Evolutionary conservation across 345 rosid genomes (phyloP).

Genomic region (Rhodamnia rubescens): DNA sequence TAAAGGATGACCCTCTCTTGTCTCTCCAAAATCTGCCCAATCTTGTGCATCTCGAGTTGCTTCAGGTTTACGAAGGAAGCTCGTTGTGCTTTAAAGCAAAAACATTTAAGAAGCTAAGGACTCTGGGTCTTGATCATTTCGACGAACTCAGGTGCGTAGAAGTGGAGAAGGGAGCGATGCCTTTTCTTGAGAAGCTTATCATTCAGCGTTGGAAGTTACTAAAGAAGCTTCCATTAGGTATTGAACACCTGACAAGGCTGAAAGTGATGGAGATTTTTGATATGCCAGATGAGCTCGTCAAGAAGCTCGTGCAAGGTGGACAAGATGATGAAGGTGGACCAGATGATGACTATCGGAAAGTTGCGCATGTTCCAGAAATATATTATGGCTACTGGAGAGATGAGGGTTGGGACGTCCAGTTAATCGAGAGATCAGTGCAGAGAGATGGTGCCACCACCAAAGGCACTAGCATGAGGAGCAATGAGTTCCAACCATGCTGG

Average conservation of each 20-base stretch:
- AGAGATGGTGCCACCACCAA: not conserved
- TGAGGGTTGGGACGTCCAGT: conserved; percentile 19
- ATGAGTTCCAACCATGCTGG: conserved; percentile 13
- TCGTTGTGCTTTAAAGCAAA: conserved; percentile 7
- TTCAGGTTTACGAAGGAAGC: conserved; percentile 12
- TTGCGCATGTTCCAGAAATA: conserved; percentile 20
- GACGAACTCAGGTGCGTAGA: conserved; percentile 8
- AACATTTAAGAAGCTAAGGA: conserved; percentile 19
- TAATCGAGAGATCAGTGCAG: conserved; percentile 4
- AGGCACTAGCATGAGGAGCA: not conserved
- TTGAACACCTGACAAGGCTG: conserved; percentile 16
- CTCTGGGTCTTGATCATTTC: conserved; percentile 18
- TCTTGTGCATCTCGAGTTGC: conserved; percentile 23
- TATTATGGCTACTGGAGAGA: conserved; percentile 18
- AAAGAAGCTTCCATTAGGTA: conserved; percentile 15
- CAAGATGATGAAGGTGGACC: conserved; percentile 6
- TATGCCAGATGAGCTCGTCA: conserved; percentile 19
- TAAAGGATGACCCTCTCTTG: conserved; percentile 19
- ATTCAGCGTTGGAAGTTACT: conserved; percentile 17
- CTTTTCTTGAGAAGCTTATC: conserved; percentile 12
- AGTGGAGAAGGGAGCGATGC: conserved; percentile 20
- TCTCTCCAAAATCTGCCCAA: conserved; percentile 21
- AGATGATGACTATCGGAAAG: conserved; percentile 10
- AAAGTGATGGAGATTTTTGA: conserved; percentile 21
- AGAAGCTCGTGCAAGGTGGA: conserved; percentile 3